Base-by-base conservation (phyloP, 2,329 filamentous ascomycete species). In the Colletotrichum sp. region DNA sequence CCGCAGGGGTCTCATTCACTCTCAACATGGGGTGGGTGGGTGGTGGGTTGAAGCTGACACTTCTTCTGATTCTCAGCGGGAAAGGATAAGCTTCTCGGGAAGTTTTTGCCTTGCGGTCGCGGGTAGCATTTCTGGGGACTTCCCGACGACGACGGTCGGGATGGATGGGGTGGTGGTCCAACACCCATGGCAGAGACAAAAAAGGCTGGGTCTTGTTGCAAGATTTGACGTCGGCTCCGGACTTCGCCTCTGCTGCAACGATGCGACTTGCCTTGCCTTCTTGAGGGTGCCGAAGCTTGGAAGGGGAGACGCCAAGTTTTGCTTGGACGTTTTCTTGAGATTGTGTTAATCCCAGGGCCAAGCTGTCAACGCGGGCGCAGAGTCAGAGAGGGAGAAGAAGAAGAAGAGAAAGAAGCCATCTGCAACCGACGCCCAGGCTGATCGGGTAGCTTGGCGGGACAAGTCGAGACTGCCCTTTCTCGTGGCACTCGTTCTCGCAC, bases 391-490 rank as follows among this genome's bases (percentile, higher is more conserved):
- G 10, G 6, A 13, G n/a, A 2, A 6, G 39, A n/a, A 12, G 44
- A 49, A 49, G 44, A 49, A 49, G n/a, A 49, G 44, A 49, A 2
- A 49, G 44, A 49, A 39, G 73, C 57, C 70, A 65, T 68, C 65
- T 73, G 64, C 64, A 73, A 68, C 73, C 70, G 73, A 76, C 26
- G 69, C 70, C 63, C 70, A 73, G 70, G 70, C 39, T 39, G 73
- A 73, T 69, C 44, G 73, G 59, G 70, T 64, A 76, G 59, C 70
- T 73, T 76, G 73, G 73, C 73, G 44, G 52, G 59, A n/a, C 30
- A 24, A 57, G 44, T 64, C 70, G 62, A 39, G 73, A 68, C 57
- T 49, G 44, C 57, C 62, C 39, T 60, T 39, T 28, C 39, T 32
- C 24, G 55, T 76, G 69, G 24, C 18, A 68, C 70, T 30, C 15